Evolutionary conservation across 163 green algal species (phyloP).

Genomic region (Scenedesmus sp.): DNA sequence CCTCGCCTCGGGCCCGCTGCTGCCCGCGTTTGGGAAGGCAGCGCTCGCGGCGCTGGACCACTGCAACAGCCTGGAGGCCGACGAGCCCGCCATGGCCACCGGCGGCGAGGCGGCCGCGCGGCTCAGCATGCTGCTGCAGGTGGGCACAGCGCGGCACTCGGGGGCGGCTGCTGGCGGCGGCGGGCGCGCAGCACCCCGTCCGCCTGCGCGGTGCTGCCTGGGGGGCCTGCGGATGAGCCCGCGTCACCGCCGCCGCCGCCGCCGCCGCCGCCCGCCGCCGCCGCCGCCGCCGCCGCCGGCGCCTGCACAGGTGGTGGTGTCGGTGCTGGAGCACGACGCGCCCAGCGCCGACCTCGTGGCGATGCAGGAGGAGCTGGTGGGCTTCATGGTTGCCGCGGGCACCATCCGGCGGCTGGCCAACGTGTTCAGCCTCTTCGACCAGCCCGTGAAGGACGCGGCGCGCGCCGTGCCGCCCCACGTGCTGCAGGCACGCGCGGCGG

Average conservation of each 20-base stretch:
- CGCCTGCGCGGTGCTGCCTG: no score
- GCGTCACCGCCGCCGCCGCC: no score
- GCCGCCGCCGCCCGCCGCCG: no score
- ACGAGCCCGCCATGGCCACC: conserved; percentile 5
- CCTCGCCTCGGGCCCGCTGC: conserved; percentile 13
- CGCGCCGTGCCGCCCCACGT: conserved; percentile 33
- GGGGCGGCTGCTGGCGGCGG: neutral
- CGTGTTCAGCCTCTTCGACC: conserved; percentile 61
- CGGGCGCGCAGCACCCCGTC: no score
- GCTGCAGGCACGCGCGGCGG: conserved; percentile 44
- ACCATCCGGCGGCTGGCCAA: conserved; percentile 52
- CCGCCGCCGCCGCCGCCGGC: no score
- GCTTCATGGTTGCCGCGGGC: conserved; percentile 57
- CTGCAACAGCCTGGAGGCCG: conserved; percentile 47
- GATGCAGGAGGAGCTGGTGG: conserved; percentile 46
- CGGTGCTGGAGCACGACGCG: conserved; percentile 37
- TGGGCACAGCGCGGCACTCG: neutral
- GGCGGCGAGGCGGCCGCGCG: conserved; percentile 9
- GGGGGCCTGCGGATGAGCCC: no score
- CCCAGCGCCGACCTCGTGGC: neutral
- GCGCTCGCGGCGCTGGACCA: conserved; percentile 36
- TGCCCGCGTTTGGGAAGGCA: conserved; percentile 20
- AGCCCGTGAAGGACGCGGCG: conserved; percentile 6
- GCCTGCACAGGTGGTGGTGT: conserved; percentile 42
- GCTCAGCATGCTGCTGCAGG: conserved; percentile 46